Evolutionary conservation across 345 rosid species (phyloP).

Genomic region (Iberis pinnata): DNA sequence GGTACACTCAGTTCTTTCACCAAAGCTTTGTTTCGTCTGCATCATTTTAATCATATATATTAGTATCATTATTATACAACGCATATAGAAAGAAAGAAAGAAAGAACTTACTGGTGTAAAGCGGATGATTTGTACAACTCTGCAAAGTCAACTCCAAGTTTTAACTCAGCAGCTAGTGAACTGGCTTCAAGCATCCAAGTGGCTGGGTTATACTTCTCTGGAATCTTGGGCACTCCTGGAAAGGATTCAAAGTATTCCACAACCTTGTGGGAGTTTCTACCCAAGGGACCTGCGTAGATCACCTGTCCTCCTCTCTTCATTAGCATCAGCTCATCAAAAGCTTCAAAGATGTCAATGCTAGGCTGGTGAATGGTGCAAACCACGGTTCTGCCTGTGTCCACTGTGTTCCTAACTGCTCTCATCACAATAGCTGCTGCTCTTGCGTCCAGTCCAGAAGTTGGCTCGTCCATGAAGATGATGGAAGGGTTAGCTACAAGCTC

Average conservation of each 20-base stretch:
- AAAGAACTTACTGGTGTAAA: not conserved
- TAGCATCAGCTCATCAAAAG: constrained; percentile 62
- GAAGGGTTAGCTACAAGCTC: not conserved
- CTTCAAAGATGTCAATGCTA: constrained; percentile 73
- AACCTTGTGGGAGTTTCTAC: not conserved
- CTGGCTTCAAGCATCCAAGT: not conserved
- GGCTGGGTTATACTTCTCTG: not conserved
- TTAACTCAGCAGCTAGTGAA: not conserved
- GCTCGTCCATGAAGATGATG: not conserved
- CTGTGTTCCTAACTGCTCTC: not conserved
- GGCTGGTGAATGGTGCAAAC: constrained; percentile 82
- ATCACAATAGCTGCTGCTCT: not conserved
- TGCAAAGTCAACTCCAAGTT: not conserved
- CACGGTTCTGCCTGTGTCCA: constrained; percentile 38
- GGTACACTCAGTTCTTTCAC: not conserved
- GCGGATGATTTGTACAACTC: not conserved
- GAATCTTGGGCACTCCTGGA: not conserved
- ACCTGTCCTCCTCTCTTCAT: constrained; percentile 79
- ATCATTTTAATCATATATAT: not conserved
- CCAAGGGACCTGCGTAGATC: not conserved
- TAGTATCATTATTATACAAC: not conserved
- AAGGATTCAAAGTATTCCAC: not conserved
- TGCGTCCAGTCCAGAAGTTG: not conserved
- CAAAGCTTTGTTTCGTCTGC: not conserved
- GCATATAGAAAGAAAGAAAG: not conserved